A percentile compares a stretch with the other conserved stretches of the same genome.
Conservation (phyloP, 2,329 filamentous ascomycete species). For the Fusarium sp. region DNA sequence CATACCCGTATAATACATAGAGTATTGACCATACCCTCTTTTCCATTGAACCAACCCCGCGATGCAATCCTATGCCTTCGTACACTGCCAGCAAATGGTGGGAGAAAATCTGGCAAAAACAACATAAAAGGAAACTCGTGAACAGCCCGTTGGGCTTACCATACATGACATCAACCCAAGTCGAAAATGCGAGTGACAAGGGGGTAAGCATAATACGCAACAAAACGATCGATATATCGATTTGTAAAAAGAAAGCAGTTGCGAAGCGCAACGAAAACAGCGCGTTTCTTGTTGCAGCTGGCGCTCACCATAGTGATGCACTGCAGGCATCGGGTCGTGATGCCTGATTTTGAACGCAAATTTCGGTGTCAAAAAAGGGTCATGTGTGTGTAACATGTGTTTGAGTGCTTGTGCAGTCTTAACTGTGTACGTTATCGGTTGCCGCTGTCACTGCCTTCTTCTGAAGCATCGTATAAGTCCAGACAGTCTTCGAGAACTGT, state of each 20-base stretch:
- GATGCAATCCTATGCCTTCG: constrained; percentile 28
- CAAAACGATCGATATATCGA: constrained; percentile 11
- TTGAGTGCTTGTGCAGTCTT: not conserved
- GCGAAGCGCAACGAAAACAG: not conserved
- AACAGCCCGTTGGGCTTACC: constrained; percentile 32
- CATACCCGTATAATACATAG: constrained; percentile 26
- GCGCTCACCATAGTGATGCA: constrained; percentile 3
- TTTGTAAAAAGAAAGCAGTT: constrained; percentile 10
- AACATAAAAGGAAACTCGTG: constrained; percentile 37
- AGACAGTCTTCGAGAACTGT: constrained; percentile 53
- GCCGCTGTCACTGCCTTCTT: constrained; percentile 47
- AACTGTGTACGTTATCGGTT: constrained; percentile 27
- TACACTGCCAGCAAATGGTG: constrained; percentile 22
- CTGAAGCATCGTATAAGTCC: constrained; percentile 55
- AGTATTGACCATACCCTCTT: constrained; percentile 24
- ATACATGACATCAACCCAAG: constrained; percentile 24
- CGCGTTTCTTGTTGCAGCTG: not conserved
- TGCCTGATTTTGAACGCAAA: constrained; percentile 15
- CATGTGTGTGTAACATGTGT: not conserved
- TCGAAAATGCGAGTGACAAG: constrained; percentile 2
- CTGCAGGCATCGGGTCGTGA: constrained; percentile 10
- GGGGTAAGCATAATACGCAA: constrained; percentile 17
- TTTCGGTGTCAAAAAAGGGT: not conserved
- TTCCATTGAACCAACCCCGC: constrained; percentile 25
- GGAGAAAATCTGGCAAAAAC: constrained; percentile 16